These are phyloP conservation scores for Alternaria ethzedia DNA, from an alignment of 2,329 filamentous ascomycete species.

Conservation along the genomic window DNA sequence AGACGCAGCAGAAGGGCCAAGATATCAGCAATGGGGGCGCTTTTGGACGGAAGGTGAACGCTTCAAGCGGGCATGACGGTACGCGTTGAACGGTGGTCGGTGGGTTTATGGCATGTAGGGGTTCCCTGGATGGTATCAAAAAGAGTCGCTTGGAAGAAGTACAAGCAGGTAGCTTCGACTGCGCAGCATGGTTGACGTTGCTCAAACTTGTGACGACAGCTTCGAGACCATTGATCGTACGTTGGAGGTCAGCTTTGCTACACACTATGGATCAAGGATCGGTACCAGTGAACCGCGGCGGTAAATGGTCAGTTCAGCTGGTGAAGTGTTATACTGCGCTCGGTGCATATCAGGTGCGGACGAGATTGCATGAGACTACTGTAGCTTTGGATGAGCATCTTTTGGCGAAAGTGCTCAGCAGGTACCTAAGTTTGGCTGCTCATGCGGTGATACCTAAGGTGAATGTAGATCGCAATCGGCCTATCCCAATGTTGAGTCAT, in stretches of 20 bases:
- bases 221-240: not conserved
- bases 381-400: not conserved
- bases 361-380: not conserved
- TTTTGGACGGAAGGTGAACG: not conserved
- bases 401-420: not conserved
- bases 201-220: not conserved
- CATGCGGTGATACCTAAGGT: not conserved
- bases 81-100: not conserved
- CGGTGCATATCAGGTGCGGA: rapidly evolving
- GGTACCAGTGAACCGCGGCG: not conserved
- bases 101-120: not conserved
- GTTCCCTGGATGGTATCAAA: not conserved
- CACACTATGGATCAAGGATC: not conserved
- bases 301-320: not conserved
- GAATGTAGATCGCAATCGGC: not conserved
- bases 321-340: not conserved
- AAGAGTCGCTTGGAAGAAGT: not conserved
- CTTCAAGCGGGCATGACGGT: not conserved
- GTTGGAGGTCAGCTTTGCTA: not conserved
- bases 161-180: not conserved
- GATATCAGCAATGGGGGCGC: not conserved
- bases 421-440: not conserved
- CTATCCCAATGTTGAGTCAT: not conserved
- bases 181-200: not conserved
- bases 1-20: rapidly evolving